Percentiles rank a stretch among this genome's conserved stretches.
phyloP scores from a whole-genome alignment of 805 yeast genomes.

The Wickerhamiella alocasiicola region DNA sequence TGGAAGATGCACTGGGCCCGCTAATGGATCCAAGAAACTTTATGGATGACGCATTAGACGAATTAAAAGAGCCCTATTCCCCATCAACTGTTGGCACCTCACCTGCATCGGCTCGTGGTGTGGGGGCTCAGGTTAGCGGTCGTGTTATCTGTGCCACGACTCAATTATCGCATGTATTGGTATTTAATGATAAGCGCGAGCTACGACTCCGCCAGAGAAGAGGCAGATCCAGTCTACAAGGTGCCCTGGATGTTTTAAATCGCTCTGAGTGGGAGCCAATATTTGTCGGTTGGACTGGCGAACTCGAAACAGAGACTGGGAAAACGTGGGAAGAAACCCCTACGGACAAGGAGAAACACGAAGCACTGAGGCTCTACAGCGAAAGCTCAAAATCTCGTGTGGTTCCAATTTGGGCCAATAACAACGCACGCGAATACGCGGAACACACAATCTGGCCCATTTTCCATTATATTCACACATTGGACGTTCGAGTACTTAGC shows the following conservation, averaged over 20 bases:
- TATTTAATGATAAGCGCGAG: slow-evolving; percentile 29
- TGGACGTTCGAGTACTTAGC: slow-evolving; percentile 14
- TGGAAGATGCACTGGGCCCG: slow-evolving; percentile 16
- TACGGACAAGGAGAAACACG: slow-evolving; percentile 42
- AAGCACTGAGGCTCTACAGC: slow-evolving; percentile 35
- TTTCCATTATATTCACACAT: slow-evolving; percentile 70
- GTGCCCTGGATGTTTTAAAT: slow-evolving; percentile 52
- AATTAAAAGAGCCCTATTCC: background rate
- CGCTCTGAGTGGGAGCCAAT: slow-evolving; percentile 73
- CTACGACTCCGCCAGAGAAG: slow-evolving; percentile 42
- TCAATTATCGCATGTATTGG: slow-evolving; percentile 52
- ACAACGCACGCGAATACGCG: slow-evolving; percentile 71
- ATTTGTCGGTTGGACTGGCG: slow-evolving; percentile 93
- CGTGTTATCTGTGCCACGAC: slow-evolving; percentile 58
- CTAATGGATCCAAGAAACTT: slow-evolving; percentile 19
- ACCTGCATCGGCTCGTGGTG: slow-evolving; percentile 17
- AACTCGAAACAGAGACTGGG: slow-evolving; percentile 34
- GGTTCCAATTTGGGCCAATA: slow-evolving; percentile 71
- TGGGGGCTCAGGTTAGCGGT: slow-evolving; percentile 37
- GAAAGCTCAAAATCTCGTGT: slow-evolving; percentile 14
- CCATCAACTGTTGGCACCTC: slow-evolving; percentile 14
- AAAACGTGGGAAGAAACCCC: slow-evolving; percentile 26
- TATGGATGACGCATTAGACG: slow-evolving; percentile 8
- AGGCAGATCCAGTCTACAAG: slow-evolving; percentile 76
- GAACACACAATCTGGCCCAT: slow-evolving; percentile 90